Percentiles rank a stretch among this genome's conserved stretches.
phyloP scores from a whole-genome alignment of 1,284 basidiomycete genomes.

The Porogramme epimiltina region DNA sequence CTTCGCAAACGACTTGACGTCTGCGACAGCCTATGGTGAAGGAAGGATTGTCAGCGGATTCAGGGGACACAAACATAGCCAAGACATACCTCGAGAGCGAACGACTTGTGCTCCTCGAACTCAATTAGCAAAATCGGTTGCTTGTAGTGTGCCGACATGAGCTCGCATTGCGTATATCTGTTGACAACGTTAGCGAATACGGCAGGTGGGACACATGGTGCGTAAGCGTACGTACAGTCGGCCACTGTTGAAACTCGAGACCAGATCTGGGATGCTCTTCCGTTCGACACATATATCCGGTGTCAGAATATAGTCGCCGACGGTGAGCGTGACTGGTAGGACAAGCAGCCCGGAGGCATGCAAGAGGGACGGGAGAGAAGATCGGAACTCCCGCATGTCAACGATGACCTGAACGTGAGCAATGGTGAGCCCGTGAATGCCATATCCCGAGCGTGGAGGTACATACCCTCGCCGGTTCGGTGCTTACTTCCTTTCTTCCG shows the following conservation, averaged over 20 bases:
- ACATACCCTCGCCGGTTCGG: constrained; percentile 71
- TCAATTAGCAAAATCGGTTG: constrained; percentile 92
- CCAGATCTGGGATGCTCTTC: constrained; percentile 91
- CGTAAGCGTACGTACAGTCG: constrained; percentile 78
- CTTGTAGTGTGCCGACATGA: constrained; percentile 97
- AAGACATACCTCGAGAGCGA: constrained; percentile 77
- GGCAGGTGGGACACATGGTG: too few species aligned
- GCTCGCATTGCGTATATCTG: constrained; percentile 96
- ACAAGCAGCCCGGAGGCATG: constrained; percentile 85
- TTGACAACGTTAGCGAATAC: too few species aligned
- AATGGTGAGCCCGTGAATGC: neutral
- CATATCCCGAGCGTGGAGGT: neutral
- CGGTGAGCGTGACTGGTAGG: constrained; percentile 88
- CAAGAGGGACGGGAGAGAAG: constrained; percentile 87
- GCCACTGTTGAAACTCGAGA: constrained; percentile 92
- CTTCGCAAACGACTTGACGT: constrained; percentile 66
- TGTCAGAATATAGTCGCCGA: constrained; percentile 95
- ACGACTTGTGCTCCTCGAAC: constrained; percentile 96
- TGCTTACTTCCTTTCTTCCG: constrained; percentile 70
- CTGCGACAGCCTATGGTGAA: constrained; percentile 50
- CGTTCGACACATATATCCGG: constrained; percentile 91
- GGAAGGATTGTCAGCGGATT: neutral
- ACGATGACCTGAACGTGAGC: constrained; percentile 77
- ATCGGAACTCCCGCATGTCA: constrained; percentile 96
- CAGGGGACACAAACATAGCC: neutral